These are phyloP conservation scores for Pyronema domesticum DNA, from an alignment of 495 filamentous ascomycete genomes.

Conservation along the genomic window DNA sequence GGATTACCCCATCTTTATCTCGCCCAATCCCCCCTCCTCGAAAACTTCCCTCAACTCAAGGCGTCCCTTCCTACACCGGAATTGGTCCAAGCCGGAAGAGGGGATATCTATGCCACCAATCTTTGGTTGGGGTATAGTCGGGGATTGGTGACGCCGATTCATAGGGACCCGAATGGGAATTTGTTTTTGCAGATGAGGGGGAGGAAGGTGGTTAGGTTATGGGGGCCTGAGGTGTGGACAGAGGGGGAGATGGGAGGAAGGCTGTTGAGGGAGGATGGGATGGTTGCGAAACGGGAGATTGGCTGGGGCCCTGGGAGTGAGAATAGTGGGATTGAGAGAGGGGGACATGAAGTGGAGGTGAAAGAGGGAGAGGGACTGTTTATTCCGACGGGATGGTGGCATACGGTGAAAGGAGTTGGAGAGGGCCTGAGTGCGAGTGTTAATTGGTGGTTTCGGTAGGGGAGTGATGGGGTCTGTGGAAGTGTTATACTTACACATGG, in stretches of 20 bases:
- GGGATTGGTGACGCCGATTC: constrained; percentile 74
- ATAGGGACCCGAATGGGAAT: constrained; percentile 88
- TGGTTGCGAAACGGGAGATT: constrained; percentile 66
- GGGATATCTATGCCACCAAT: constrained; percentile 69
- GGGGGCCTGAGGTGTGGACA: constrained; percentile 42
- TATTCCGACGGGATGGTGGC: constrained; percentile 92
- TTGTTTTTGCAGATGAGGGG: constrained; percentile 71
- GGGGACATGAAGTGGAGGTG: constrained; percentile 41
- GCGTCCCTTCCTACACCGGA: constrained; percentile 52
- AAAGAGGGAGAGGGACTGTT: constrained; percentile 57
- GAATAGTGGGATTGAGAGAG: constrained; percentile 40
- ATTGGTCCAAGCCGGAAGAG: constrained; percentile 43
- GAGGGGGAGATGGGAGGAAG: constrained; percentile 36
- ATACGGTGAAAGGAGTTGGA: constrained; percentile 65
- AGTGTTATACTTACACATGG: no score
- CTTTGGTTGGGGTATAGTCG: constrained; percentile 67
- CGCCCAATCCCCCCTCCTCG: constrained; percentile 55
- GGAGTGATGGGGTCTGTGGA: no score
- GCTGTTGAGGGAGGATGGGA: constrained; percentile 53
- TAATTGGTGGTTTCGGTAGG: constrained; percentile 84
- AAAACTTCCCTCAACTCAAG: constrained; percentile 42
- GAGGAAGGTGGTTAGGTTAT: constrained; percentile 52
- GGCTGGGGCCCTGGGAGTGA: constrained; percentile 47
- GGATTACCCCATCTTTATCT: constrained; percentile 43
- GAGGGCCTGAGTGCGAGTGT: constrained; percentile 35